Base-by-base conservation (phyloP, 257 asterid genomes). In the Catharanthus roseus region DNA sequence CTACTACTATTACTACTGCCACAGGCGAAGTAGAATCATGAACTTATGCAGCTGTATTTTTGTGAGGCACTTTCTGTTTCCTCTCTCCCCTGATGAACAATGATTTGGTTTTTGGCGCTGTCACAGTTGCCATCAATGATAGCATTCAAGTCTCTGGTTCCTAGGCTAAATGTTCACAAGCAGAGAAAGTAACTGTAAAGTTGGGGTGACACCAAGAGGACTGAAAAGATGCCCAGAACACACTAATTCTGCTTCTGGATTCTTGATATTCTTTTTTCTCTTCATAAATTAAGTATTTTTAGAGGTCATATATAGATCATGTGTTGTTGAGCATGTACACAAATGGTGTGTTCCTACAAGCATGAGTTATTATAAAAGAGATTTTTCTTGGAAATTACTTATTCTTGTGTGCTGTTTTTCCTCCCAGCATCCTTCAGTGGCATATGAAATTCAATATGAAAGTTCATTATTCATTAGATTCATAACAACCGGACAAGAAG, bases 1-100 rank as follows among this genome's bases (percentile, higher is more conserved):
- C n/a, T n/a, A n/a, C n/a, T n/a, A n/a, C n/a, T n/a, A n/a, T n/a
- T n/a, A n/a, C n/a, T n/a, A n/a, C n/a, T 63, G 39, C 29, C 67
- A 11, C 82, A 86, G 96, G 83, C 70, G 77, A 81, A 7, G 82
- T 77, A 74, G 86, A 78, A 57, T 78, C 78, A 50, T 79, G 84
- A 82, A 33, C 0, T 42, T 42, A 42, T 41, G 42, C 21, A 21
- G 44, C 41, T 34, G 12, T 53, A 7, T 24, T 0, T 19, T 19
- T 5, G 33, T 26, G 3, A n/a, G n/a, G n/a, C n/a, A n/a, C n/a
- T n/a, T n/a, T n/a, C n/a, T 50, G 21, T 5, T 63, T 11, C 5
- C 19, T 2, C 19, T 11, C 51, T 42, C 51, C 3, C 10, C 60
- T 21, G 13, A 15, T 47, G 19, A 47, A 23, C 58, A 50, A 13